These are phyloP conservation scores for Friedmanniomyces simplex DNA, from an alignment of 495 filamentous ascomycete genomes.

Conservation along the genomic window DNA sequence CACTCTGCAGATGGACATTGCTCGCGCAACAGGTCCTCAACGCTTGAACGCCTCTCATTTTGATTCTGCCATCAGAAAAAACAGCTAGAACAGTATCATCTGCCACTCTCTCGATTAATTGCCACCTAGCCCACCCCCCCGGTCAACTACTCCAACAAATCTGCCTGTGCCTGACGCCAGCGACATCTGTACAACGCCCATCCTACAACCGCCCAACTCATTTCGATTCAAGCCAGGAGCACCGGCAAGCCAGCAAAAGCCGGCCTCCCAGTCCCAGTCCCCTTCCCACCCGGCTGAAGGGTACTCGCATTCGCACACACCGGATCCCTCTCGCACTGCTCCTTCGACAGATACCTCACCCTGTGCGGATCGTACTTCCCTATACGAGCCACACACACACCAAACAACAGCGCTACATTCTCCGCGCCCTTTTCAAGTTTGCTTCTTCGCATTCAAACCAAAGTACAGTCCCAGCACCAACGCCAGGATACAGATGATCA, in stretches of 20 bases:
- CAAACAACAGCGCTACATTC: too few relatives aligned
- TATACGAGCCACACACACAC: background rate
- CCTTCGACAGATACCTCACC: background rate
- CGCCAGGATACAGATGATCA: conserved; percentile 38
- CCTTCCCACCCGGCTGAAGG: background rate
- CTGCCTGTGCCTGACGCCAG: background rate
- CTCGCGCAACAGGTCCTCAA: background rate
- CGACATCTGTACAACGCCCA: background rate
- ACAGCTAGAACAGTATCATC: background rate
- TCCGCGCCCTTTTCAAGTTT: background rate
- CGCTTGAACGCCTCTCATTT: background rate
- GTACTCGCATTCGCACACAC: background rate
- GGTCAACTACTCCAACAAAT: background rate
- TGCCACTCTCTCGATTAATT: too few relatives aligned
- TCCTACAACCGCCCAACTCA: background rate
- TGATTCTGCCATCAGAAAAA: background rate
- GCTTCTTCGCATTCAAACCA: conserved; percentile 21
- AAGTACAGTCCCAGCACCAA: conserved; percentile 35
- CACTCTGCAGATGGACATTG: background rate
- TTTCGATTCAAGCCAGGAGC: background rate
- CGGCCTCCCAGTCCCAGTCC: background rate
- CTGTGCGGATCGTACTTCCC: background rate
- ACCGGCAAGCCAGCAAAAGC: background rate
- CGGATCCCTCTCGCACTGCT: background rate
- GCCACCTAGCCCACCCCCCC: too few relatives aligned